Evolutionary conservation across 805 yeast species (phyloP), one percentile per base, ranked within the genome.

Genomic region (Saccharomycopsis amapae): DNA sequence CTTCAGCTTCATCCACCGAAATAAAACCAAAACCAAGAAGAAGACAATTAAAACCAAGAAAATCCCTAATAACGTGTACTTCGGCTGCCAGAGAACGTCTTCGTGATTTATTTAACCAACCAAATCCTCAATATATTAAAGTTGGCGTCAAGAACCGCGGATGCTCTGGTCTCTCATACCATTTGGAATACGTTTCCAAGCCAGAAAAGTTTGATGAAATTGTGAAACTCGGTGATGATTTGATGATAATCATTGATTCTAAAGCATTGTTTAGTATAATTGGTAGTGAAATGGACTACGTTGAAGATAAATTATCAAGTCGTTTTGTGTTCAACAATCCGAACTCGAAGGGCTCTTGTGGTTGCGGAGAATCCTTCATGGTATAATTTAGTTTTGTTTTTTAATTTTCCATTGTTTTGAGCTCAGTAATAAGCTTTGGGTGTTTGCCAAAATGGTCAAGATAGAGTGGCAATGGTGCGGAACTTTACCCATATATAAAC

Each of bases 311-410:
- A 62, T 69, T 93, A 52, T 76, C 88, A 26, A 80, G 93, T 12
- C 76, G 94, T 58, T 93, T 93, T 62, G 87, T 93, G 17, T 93
- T 93, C 72, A 82, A 75, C 61, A 93, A 93, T 63, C 98, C 98
- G 52, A 93, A 93, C 66, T 84, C 95, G 33, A 93, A 90, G 68
- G 98, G 97, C 26, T 85, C 95, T 41, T 93, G 98, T 66, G 98
- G 98, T 10, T 93, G 98, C 64, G 98, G 98, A 45, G 98, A 93
- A 68, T 86, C 96, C 4, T 93, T 93, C 63, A 93, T 89, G 96
- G 96, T 90, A 6, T 89, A 67, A 59, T 23, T 15, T 24, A 15
- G 3, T n/a, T n/a, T n/a, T n/a, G n/a, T n/a, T n/a, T n/a, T n/a
- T n/a, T n/a, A 6, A 17, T 32, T 32, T 32, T 32, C 18, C 3